These are phyloP conservation scores for Aphanocladium album DNA, from an alignment of 2,329 filamentous ascomycete species.

Conservation along the genomic window DNA sequence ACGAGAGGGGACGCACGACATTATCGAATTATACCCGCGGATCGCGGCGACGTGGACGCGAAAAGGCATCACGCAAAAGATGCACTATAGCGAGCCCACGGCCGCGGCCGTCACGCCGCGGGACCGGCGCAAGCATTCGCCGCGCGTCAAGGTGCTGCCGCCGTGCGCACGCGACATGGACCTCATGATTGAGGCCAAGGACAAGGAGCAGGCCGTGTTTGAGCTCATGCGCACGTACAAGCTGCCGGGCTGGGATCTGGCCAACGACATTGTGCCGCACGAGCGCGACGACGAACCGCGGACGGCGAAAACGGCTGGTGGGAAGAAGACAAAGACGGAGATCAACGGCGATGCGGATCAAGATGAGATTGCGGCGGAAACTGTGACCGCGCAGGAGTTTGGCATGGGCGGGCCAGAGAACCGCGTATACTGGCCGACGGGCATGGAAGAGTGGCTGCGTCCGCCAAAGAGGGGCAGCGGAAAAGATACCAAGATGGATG, in stretches of 20 bases:
- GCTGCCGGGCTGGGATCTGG: conserved; percentile 69
- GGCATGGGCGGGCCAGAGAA: conserved; percentile 80
- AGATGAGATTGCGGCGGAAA: conserved; percentile 36
- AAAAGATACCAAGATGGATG: conserved; percentile 32
- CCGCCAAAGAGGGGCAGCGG: conserved; percentile 68
- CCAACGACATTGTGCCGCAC: conserved; percentile 74
- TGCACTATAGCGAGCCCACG: conserved; percentile 86
- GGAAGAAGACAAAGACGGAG: conserved; percentile 35
- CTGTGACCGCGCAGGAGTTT: conserved; percentile 65
- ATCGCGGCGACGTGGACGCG: conserved; percentile 80
- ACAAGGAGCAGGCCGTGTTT: conserved; percentile 95
- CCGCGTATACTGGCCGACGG: conserved; percentile 84
- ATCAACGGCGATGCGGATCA: conserved; percentile 28
- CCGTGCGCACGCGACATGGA: conserved; percentile 82
- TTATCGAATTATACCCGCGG: conserved; percentile 65
- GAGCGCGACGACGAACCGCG: conserved; percentile 66
- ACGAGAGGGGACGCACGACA: conserved; percentile 79
- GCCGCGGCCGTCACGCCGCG: conserved; percentile 62
- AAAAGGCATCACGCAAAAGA: conserved; percentile 86
- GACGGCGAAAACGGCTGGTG: conserved; percentile 33
- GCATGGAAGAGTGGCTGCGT: conserved; percentile 85
- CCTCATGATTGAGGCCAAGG: conserved; percentile 98
- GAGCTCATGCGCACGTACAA: conserved; percentile 87
- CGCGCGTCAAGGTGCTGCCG: conserved; percentile 72
- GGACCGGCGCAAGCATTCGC: conserved; percentile 79